These are phyloP conservation scores for Saccharomyces hybrid DNA, from an alignment of 1,139 yeast genomes.

Conservation along the genomic window DNA sequence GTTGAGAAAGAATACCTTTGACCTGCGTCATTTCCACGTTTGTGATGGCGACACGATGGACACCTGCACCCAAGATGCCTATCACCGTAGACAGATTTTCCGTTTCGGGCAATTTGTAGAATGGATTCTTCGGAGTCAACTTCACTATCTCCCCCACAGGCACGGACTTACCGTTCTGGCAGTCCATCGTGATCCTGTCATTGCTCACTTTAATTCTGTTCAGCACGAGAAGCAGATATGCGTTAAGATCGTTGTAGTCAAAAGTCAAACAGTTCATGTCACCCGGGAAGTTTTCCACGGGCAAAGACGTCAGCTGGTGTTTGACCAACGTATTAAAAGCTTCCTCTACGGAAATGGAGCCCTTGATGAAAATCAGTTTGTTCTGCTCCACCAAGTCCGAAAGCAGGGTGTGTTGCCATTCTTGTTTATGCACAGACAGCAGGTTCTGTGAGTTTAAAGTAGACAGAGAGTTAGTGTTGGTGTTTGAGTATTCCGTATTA, in stretches of 20 bases:
- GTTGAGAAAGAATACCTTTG: constrained; percentile 79
- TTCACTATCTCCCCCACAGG: constrained; percentile 34
- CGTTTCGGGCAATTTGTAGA: constrained; percentile 60
- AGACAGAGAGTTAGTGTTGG: constrained; percentile 8
- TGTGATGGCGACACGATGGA: constrained; percentile 82
- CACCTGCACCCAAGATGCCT: constrained; percentile 84
- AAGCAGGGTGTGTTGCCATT: constrained; percentile 62
- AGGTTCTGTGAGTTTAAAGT: not conserved
- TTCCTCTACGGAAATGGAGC: constrained; percentile 55
- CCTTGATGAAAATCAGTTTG: constrained; percentile 56
- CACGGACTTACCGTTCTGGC: constrained; percentile 13
- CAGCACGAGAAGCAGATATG: constrained; percentile 60
- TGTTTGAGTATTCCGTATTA: constrained; percentile 9
- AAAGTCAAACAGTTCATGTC: constrained; percentile 60
- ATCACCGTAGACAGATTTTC: constrained; percentile 68
- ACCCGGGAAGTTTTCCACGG: constrained; percentile 45
- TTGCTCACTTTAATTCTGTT: constrained; percentile 41
- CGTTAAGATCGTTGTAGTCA: constrained; percentile 75
- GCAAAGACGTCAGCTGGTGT: constrained; percentile 67
- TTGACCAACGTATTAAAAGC: constrained; percentile 64
- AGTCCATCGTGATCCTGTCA: not conserved
- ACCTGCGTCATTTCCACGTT: constrained; percentile 42
- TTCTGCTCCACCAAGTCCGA: constrained; percentile 63
- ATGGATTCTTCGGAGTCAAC: constrained; percentile 80
- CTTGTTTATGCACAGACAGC: not conserved